These are phyloP conservation scores for Setomelanomma holmii DNA, from an alignment of 2,329 filamentous ascomycete species.

Conservation along the genomic window DNA sequence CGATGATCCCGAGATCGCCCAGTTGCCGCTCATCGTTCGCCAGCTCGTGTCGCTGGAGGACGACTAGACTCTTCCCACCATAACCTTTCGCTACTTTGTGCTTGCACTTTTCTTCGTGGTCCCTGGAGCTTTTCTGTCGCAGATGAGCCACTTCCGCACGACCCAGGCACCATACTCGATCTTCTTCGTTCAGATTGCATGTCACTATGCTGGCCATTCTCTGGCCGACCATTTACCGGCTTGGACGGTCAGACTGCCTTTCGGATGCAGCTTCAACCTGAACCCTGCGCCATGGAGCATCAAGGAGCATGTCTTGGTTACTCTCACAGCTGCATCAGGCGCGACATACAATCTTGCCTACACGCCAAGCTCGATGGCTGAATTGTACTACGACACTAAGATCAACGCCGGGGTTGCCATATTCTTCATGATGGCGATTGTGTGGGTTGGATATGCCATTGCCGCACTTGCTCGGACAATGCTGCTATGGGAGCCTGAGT, in stretches of 20 bases:
- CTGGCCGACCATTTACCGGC: slow-evolving; percentile 60
- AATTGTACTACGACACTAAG: slow-evolving; percentile 63
- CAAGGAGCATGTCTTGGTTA: slow-evolving; percentile 65
- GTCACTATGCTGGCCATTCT: slow-evolving; percentile 62
- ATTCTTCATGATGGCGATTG: slow-evolving; percentile 67
- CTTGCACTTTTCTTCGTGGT: slow-evolving; percentile 63
- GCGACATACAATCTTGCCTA: slow-evolving; percentile 48
- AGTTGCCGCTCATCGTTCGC: slow-evolving; percentile 63
- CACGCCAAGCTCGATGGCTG: slow-evolving; percentile 61
- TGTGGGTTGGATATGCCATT: slow-evolving; percentile 66
- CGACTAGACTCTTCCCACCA: slow-evolving; percentile 61
- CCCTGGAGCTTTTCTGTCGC: slow-evolving; percentile 64
- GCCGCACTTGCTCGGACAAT: slow-evolving; percentile 65
- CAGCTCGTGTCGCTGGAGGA: slow-evolving; percentile 65
- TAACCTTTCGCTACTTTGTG: slow-evolving; percentile 68
- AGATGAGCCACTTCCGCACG: slow-evolving; percentile 64
- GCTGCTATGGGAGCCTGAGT: slow-evolving; percentile 65
- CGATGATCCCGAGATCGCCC: slow-evolving; percentile 40
- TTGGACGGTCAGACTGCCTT: slow-evolving; percentile 56
- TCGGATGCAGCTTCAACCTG: slow-evolving; percentile 58
- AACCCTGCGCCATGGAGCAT: slow-evolving; percentile 65
- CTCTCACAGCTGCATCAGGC: slow-evolving; percentile 52
- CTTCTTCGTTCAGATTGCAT: slow-evolving; percentile 68
- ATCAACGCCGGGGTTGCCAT: slow-evolving; percentile 63
- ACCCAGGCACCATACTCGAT: slow-evolving; percentile 66